A percentile compares a stretch with the other conserved stretches of the same genome.
phyloP scores from a whole-genome alignment of 345 rosid genomes.

The Salix purpurea region DNA sequence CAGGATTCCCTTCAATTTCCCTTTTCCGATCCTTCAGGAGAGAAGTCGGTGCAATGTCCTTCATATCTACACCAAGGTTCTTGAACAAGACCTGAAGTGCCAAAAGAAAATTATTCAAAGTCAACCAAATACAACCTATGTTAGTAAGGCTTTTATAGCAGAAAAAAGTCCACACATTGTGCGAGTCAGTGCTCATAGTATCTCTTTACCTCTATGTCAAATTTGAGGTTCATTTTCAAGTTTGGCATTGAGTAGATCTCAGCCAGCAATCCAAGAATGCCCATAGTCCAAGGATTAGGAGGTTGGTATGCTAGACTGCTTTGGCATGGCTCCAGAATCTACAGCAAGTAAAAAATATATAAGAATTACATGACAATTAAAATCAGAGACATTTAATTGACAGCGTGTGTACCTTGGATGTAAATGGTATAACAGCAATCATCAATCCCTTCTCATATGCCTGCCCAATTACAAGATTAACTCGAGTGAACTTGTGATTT shows the following conservation, averaged over 20 bases:
- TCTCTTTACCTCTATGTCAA: conserved; percentile 84
- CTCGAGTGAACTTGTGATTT: neutral
- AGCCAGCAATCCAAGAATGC: conserved; percentile 81
- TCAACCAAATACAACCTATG: neutral
- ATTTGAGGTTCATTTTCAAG: conserved; percentile 95
- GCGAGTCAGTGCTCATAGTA: neutral
- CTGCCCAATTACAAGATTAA: conserved; percentile 33
- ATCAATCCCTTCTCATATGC: conserved; percentile 97
- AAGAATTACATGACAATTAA: conserved; percentile 7
- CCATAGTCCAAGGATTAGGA: conserved; percentile 99
- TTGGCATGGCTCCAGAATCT: conserved; percentile 93
- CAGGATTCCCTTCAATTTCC: conserved; percentile 95
- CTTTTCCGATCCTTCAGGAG: conserved; percentile 87
- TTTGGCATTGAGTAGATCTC: conserved; percentile 97
- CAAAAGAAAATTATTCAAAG: neutral
- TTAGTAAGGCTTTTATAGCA: neutral
- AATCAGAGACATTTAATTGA: conserved; percentile 4
- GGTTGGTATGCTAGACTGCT: conserved; percentile 94
- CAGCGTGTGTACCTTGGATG: conserved; percentile 65
- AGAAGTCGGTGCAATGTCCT: conserved; percentile 80
- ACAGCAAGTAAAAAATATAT: conserved; percentile 13
- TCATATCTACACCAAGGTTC: conserved; percentile 84
- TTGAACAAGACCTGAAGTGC: conserved; percentile 71
- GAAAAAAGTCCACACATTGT: neutral
- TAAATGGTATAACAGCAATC: conserved; percentile 99